Evolutionary conservation across 2,329 filamentous ascomycete genomes (phyloP).

Genomic region (Zelopaecilomyces penicillatus): DNA sequence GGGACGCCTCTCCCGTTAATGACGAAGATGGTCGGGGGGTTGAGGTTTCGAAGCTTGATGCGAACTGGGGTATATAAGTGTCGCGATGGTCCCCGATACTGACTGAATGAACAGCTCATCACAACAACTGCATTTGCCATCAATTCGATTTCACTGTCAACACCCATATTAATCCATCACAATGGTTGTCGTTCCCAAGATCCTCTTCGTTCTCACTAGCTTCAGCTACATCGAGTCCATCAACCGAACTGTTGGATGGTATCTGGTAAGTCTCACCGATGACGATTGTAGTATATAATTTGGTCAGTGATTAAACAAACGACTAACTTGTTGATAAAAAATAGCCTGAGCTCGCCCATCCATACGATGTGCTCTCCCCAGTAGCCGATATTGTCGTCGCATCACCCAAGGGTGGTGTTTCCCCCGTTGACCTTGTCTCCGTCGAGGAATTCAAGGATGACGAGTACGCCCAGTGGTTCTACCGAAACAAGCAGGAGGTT

Average conservation of each 20-base stretch:
- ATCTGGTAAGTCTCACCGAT: slow-evolving; percentile 39
- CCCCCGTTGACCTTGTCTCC: slow-evolving; percentile 52
- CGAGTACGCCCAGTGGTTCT: slow-evolving; percentile 40
- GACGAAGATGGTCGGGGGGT: too few species aligned
- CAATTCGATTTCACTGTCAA: too few species aligned
- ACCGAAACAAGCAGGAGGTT: slow-evolving; percentile 44
- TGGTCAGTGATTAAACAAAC: too few species aligned
- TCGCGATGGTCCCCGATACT: too few species aligned
- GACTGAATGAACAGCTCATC: too few species aligned
- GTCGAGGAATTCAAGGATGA: slow-evolving; percentile 49
- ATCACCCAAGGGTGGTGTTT: slow-evolving; percentile 52
- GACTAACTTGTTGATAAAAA: not conserved
- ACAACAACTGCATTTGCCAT: too few species aligned
- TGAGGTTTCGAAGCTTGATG: too few species aligned
- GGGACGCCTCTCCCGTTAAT: too few species aligned
- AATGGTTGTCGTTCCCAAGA: slow-evolving; percentile 35
- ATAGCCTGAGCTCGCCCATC: slow-evolving; percentile 55
- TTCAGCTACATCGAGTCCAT: slow-evolving; percentile 38
- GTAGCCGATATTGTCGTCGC: slow-evolving; percentile 48
- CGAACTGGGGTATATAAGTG: too few species aligned
- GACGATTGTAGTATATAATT: not conserved
- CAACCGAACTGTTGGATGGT: slow-evolving; percentile 60
- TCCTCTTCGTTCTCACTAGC: slow-evolving; percentile 65
- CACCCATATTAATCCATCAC: too few species aligned
- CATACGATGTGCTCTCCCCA: slow-evolving; percentile 49